Base-by-base conservation (phyloP, 257 asterid species). In the Petunia axillaris region DNA sequence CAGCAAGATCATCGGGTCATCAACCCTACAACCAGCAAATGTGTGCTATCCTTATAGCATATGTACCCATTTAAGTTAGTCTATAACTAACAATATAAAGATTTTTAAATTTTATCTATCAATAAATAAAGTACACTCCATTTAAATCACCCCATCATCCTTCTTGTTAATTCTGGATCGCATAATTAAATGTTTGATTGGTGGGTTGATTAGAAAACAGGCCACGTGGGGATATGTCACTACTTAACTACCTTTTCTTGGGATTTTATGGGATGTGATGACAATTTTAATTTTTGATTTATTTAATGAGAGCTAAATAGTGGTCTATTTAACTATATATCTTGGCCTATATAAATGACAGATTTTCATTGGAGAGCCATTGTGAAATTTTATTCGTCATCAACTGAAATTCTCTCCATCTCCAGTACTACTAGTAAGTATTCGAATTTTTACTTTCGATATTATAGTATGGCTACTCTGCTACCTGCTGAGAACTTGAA, bases 161-260 rank as follows among this genome's bases (percentile, higher is more conserved):
- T 16, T 68, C 8, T 68, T 46, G 59, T 10, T 46, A 44, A 10
- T 16, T 46, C 6, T 44, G 16, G 59, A n/a, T 58, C 5, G 8
- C 15, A 38, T 13, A 16, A 46, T 75, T 52, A 25, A 25, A 25
- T 25, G 4, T 41, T 75, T 39, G 75, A 65, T 76, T 46, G 13
- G 82, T 54, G 43, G 60, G 54, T 75, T 71, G 53, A 59, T 62
- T 53, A 58, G 35, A 54, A 76, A 68, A 35, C 70, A 65, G 37
- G 37, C 78, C 78, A 77, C 84, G 70, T 83, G 86, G 71, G 60
- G 15, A 75, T 59, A 75, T 76, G 57, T 25, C 25, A 25, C 86
- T 74, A 73, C 77, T 65, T 80, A 25, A 66, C 82, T 78, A 41
- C 36, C 64, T 38, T 74, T 15, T 40, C 13, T 8, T 65, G n/a